phyloP scores from a whole-genome alignment of 345 rosid species.

The Eucalyptus erythrocorys region DNA sequence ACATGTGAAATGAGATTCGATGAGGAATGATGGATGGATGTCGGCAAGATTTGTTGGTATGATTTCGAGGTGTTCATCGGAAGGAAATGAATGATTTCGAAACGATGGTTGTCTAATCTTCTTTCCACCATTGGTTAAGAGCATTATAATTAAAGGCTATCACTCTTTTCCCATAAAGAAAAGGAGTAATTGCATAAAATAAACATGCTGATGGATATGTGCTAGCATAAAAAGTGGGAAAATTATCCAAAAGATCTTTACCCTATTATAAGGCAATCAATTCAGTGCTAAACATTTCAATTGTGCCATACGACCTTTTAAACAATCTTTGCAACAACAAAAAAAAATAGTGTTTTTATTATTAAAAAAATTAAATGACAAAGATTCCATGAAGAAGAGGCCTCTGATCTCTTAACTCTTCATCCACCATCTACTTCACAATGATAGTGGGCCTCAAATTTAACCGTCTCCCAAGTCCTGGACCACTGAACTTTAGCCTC shows the following conservation, averaged over 20 bases:
- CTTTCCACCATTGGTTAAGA: neutral
- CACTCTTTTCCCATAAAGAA: neutral
- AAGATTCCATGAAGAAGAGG: neutral
- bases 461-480: neutral
- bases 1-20: neutral
- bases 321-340: too few species aligned
- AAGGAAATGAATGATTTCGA: neutral
- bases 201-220: neutral
- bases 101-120: neutral
- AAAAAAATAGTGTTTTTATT: neutral
- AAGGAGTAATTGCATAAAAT: neutral
- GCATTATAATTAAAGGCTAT: neutral
- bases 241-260: too few species aligned
- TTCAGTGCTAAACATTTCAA: too few species aligned
- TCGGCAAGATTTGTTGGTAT: neutral
- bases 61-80: neutral
- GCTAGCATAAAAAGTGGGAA: rapidly evolving
- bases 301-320: rapidly evolving
- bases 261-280: too few species aligned
- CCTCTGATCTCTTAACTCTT: neutral
- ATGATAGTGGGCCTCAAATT: neutral
- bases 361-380: rapidly evolving
- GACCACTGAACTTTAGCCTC: neutral
- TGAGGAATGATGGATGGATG: neutral
- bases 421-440: neutral